Conservation (phyloP, 2,329 filamentous ascomycete species). For the Thielaviopsis euricoi region DNA sequence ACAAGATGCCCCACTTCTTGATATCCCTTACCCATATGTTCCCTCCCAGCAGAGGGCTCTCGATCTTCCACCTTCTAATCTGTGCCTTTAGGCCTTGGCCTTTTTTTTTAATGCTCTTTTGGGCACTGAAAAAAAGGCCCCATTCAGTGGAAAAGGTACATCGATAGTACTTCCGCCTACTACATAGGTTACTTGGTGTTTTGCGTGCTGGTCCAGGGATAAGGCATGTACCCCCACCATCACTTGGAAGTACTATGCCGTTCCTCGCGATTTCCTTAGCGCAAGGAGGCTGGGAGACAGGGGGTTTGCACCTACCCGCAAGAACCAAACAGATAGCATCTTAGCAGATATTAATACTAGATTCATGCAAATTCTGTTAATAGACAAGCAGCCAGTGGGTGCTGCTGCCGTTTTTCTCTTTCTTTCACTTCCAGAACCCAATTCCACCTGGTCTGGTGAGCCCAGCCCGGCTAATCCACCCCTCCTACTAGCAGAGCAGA, state of each 20-base stretch:
- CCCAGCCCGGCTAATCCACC: background rate
- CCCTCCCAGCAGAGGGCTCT: too few relatives aligned
- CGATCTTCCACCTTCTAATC: too few relatives aligned
- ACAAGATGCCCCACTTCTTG: too few relatives aligned
- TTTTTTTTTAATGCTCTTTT: background rate
- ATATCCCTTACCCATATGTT: background rate
- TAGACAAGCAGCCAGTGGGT: background rate
- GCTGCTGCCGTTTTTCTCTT: background rate
- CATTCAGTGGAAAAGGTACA: background rate
- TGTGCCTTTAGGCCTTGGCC: too few relatives aligned
- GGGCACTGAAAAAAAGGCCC: background rate
- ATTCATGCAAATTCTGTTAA: background rate
- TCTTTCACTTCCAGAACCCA: background rate
- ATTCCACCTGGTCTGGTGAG: background rate
- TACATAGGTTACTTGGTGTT: background rate
- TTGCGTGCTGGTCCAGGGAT: background rate
- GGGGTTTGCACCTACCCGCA: background rate
- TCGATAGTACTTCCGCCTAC: background rate
- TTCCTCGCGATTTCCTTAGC: slow-evolving; percentile 4
- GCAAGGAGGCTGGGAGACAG: slow-evolving; percentile 11
- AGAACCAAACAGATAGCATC: background rate
- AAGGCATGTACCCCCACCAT: background rate
- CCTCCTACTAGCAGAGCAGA: too few relatives aligned
- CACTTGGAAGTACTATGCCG: background rate
- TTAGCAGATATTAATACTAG: background rate